phyloP scores from a whole-genome alignment of 2,329 filamentous ascomycete genomes.

The Cryphonectria parasitica region DNA sequence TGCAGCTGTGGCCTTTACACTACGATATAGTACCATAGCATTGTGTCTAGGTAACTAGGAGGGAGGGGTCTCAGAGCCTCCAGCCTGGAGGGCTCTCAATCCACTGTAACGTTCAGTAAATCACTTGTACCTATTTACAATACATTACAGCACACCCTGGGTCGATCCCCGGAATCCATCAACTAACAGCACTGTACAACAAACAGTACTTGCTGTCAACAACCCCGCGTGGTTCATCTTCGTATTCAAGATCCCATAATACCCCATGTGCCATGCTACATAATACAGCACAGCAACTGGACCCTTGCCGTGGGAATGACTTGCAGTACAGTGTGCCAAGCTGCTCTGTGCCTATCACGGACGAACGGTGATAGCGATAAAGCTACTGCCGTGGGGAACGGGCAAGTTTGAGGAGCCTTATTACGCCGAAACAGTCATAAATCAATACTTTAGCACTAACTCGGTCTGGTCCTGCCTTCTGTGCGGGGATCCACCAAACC shows the following conservation, averaged over 20 bases:
- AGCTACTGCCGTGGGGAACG: neutral
- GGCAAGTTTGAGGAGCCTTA: neutral
- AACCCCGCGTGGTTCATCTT: too few relatives aligned
- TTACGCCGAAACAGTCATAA: neutral
- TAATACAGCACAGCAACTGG: neutral
- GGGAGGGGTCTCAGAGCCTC: neutral
- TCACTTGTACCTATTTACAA: too few relatives aligned
- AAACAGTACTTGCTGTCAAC: too few relatives aligned
- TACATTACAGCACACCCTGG: too few relatives aligned
- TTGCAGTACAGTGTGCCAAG: neutral
- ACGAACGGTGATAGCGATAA: neutral
- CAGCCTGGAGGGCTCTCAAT: too few relatives aligned
- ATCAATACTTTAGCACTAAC: neutral
- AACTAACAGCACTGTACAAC: too few relatives aligned
- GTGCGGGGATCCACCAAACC: neutral
- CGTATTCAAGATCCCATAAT: too few relatives aligned
- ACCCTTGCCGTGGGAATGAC: neutral
- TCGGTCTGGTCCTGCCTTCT: neutral
- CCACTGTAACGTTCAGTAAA: too few relatives aligned
- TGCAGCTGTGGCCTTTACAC: neutral
- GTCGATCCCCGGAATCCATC: too few relatives aligned
- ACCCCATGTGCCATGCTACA: neutral
- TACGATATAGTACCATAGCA: neutral
- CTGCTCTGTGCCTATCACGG: conserved; percentile 11
- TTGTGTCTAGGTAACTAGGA: neutral